Base-by-base conservation (phyloP, 306 rosid genomes). In the Acacia acuminata region DNA sequence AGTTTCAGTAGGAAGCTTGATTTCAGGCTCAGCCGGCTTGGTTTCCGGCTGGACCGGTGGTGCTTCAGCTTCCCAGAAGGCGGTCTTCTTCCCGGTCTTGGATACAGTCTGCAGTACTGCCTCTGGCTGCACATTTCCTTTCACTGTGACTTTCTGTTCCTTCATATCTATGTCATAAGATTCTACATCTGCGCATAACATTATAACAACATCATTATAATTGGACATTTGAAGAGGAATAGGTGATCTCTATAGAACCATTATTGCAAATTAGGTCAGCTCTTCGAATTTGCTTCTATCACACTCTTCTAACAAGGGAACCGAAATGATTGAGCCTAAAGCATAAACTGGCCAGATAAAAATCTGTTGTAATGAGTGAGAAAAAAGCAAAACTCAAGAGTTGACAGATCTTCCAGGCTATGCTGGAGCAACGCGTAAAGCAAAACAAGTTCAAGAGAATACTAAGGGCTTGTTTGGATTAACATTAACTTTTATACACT, bases 91-190 rank as follows among this genome's bases (percentile, higher is more conserved):
- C 79, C 99, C 99, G 40, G 98, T 94, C 85, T 96, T 96, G 56
- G 98, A 87, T 63, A 96, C 97, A 0, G 99, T 91, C 84, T 90
- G 92, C 75, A 92, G 87, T 87, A 96, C 98, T 36, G 89, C 85
- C 19, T 96, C 97, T 2, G 93, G 82, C 82, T 83, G 83, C 40
- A 91, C 93, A 47, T 78, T 94, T 60, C 98, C 98, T 82, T 87
- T 94, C 88, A 96, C 99, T 9, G 97, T 95, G 84, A 96, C 98
- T 89, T 94, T 96, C 75, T 96, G 98, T 13, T 92, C 92, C 83
- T 96, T 88, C 73, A 96, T 81, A 78, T 94, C 94, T 67, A 96
- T 85, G 86, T 96, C 99, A 78, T 81, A 96, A 30, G 98, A 87
- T 50, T 96, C 98, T 27, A 96, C 97, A 70, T 98, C 99, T 96